Evolutionary conservation across 2,329 filamentous ascomycete species (phyloP), one percentile per base, ranked within the genome.

Genomic region (Xylaria sp.): DNA sequence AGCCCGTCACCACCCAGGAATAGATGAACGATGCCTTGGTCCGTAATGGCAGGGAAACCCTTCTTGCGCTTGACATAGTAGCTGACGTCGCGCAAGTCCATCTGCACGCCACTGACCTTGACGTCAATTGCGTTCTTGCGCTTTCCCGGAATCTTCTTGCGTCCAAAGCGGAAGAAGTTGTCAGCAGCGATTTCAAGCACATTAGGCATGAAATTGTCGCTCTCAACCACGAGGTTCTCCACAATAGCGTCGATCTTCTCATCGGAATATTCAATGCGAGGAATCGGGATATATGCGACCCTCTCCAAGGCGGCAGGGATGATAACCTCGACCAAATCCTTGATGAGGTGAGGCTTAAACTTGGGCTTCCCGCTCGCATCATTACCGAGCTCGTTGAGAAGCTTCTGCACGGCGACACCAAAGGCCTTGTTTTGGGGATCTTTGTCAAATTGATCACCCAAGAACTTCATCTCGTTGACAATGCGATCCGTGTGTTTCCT

Each of bases 51-150:
- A 2, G 92, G 93, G 80, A 97, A 97, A 7, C 94, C 93, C 70
- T 92, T 79, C 84, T 99, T 97, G 77, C 88, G 90, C 79, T 94
- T 94, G 76, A 99, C 82, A 75, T 97, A 92, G 82, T 92, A 97
- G 74, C 90, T 91, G 63, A 99, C 91, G 71, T 96, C 91, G 65
- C 83, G 84, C 50, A 97, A 80, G 67, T 99, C 94, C 80, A 93
- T 92, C 79, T 99, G 94, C 47, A 99, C 83, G 56, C 94, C 93
- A 23, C 90, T 89, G 2, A 94, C 89, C 63, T 91, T 89, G 63
- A 97, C 81, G 80, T 94, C 91, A 66, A 93, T 70, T 1, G 82
- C 80, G 76, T 96, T 92, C 76, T 90, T 88, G 75, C 86, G 88
- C 80, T 88, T 91, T 80, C 83, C 95, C 69, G 83, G 79, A 68